phyloP scores from a whole-genome alignment of 2,329 filamentous ascomycete genomes.

The Xylaria sp. region DNA sequence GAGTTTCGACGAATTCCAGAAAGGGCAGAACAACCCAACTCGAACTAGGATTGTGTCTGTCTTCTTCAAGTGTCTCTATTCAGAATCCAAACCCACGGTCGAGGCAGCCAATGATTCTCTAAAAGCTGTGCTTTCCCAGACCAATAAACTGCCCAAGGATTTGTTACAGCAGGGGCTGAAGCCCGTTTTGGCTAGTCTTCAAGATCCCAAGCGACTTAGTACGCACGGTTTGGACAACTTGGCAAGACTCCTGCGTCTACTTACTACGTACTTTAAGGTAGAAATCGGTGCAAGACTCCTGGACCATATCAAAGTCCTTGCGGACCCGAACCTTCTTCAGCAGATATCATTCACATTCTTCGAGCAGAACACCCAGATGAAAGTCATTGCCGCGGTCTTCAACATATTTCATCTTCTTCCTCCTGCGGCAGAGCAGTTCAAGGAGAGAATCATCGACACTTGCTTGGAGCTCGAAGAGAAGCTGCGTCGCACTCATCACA shows the following conservation, averaged over 20 bases:
- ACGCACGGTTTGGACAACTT: slow-evolving; percentile 90
- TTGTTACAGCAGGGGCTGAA: slow-evolving; percentile 90
- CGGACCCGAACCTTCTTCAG: slow-evolving; percentile 77
- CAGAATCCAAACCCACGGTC: slow-evolving; percentile 87
- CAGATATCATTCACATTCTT: slow-evolving; percentile 93
- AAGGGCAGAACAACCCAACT: slow-evolving; percentile 68
- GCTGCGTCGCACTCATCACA: slow-evolving; percentile 83
- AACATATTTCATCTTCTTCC: slow-evolving; percentile 98
- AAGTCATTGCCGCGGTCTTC: slow-evolving; percentile 90
- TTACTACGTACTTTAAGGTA: slow-evolving; percentile 99
- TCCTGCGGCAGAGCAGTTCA: slow-evolving; percentile 84
- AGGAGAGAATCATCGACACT: slow-evolving; percentile 85
- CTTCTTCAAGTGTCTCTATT: slow-evolving; percentile 98
- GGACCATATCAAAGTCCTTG: slow-evolving; percentile 90
- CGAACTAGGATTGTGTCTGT: slow-evolving; percentile 81
- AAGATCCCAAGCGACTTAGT: slow-evolving; percentile 87
- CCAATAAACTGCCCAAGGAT: slow-evolving; percentile 92
- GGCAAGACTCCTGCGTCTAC: slow-evolving; percentile 81
- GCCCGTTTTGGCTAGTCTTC: slow-evolving; percentile 94
- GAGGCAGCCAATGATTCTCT: slow-evolving; percentile 91
- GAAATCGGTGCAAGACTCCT: slow-evolving; percentile 93
- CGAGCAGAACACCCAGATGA: slow-evolving; percentile 91
- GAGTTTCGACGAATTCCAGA: slow-evolving; percentile 87
- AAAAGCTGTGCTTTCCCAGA: slow-evolving; percentile 83
- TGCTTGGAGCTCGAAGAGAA: slow-evolving; percentile 88